Conservation (phyloP, 108 stramenopile genomes). For the Tribonema minus region DNA sequence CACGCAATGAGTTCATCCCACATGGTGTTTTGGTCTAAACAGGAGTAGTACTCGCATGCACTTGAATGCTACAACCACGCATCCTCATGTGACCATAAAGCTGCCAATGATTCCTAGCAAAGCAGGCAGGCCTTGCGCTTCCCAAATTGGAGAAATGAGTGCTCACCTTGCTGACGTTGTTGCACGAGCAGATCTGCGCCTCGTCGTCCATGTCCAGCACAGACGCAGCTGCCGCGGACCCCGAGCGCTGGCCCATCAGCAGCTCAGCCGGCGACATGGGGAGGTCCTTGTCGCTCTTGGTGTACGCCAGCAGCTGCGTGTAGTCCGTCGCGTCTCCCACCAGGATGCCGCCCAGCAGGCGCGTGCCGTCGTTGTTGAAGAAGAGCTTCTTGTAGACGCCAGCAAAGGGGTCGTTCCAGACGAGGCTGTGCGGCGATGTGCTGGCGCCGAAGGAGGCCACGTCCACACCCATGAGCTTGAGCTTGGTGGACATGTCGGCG, state of each 20-base stretch:
- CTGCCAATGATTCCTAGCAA: too few species aligned
- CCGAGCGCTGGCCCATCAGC: constrained; percentile 65
- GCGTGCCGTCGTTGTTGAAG: constrained; percentile 82
- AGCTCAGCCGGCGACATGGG: constrained; percentile 63
- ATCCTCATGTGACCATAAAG: too few species aligned
- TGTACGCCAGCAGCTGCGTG: constrained; percentile 66
- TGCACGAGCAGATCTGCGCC: constrained; percentile 83
- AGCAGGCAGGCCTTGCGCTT: too few species aligned
- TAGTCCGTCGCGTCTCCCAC: constrained; percentile 87
- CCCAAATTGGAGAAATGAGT: too few species aligned
- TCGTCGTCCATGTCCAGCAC: constrained; percentile 61
- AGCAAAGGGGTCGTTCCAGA: constrained; percentile 79
- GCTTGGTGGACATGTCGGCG: constrained; percentile 86
- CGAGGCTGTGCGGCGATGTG: constrained; percentile 48
- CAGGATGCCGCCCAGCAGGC: constrained; percentile 79
- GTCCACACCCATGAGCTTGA: constrained; percentile 89
- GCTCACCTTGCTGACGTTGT: constrained; percentile 78
- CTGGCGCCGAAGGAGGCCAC: constrained; percentile 89
- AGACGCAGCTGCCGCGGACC: neutral
- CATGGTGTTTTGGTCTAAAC: too few species aligned
- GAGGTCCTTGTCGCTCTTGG: constrained; percentile 61
- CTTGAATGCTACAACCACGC: too few species aligned
- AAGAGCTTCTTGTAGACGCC: constrained; percentile 87
- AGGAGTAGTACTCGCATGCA: too few species aligned
- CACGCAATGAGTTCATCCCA: too few species aligned